phyloP scores from a whole-genome alignment of 1,284 basidiomycete genomes.

The Moniliophthora roreri region DNA sequence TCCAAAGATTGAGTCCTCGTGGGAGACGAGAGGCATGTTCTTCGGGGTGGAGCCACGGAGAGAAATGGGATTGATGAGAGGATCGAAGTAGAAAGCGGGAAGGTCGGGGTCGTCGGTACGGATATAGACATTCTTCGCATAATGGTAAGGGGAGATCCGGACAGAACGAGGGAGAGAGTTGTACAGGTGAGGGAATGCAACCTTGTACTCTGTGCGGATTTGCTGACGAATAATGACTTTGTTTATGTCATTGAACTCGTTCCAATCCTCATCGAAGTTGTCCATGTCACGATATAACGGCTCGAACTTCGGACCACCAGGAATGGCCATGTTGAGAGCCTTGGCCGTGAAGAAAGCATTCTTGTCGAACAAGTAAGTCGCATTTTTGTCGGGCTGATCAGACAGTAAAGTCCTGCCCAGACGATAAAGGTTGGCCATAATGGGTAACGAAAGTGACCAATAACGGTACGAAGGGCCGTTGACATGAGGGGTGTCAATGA shows the following conservation, averaged over 20 bases:
- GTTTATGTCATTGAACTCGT: constrained; percentile 99
- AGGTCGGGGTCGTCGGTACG: constrained; percentile 98
- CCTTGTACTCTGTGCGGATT: constrained; percentile 98
- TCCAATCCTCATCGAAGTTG: constrained; percentile 98
- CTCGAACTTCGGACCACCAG: constrained; percentile 98
- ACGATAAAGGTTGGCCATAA: constrained; percentile 97
- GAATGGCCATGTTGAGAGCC: constrained; percentile 97
- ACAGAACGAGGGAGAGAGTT: constrained; percentile 98
- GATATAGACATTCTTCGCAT: constrained; percentile 97
- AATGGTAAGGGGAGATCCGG: constrained; percentile 89
- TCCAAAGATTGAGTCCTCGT: constrained; percentile 93
- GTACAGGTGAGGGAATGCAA: constrained; percentile 99
- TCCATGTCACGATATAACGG: constrained; percentile 95
- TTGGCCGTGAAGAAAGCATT: constrained; percentile 99
- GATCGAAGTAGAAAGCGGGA: constrained; percentile 99
- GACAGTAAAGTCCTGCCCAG: constrained; percentile 92
- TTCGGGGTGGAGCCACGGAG: constrained; percentile 82
- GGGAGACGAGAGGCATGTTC: constrained; percentile 80
- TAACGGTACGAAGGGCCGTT: constrained; percentile 94
- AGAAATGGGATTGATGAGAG: constrained; percentile 95
- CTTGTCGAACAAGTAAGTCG: constrained; percentile 95
- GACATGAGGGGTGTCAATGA: constrained; percentile 84
- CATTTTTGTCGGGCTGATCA: constrained; percentile 89
- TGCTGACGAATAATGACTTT: constrained; percentile 99
- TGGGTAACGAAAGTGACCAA: constrained; percentile 89